A percentile compares a stretch with the other conserved stretches of the same genome.
Conservation (phyloP, 1,284 basidiomycete species). For the Melampsora larici-populina region DNA sequence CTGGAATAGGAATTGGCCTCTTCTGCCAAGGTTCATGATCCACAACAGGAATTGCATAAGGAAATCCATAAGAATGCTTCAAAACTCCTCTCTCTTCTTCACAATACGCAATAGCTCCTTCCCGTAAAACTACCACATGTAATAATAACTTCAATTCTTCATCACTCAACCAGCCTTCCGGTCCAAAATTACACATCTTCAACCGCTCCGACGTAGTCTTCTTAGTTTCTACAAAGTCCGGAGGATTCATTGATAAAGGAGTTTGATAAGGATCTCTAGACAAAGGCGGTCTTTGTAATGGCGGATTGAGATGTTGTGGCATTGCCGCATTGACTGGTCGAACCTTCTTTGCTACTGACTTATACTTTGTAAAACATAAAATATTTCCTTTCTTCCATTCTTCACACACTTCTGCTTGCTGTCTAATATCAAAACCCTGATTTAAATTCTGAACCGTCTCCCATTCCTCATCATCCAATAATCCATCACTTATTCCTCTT, state of each 20-base stretch:
- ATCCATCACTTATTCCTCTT: neutral
- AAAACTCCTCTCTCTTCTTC: constrained; percentile 1
- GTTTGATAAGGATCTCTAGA: too few relatives aligned
- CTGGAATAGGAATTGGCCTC: constrained; percentile 7
- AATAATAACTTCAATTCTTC: constrained; percentile 5
- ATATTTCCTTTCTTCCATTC: neutral
- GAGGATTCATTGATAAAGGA: too few relatives aligned
- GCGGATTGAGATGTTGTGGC: too few relatives aligned
- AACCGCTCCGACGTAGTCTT: too few relatives aligned
- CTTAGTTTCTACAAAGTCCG: too few relatives aligned
- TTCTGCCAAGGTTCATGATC: too few relatives aligned
- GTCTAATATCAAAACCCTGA: neutral
- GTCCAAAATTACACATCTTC: too few relatives aligned
- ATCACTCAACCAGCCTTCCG: too few relatives aligned
- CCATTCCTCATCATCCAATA: neutral
- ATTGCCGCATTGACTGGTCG: too few relatives aligned
- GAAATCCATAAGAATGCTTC: too few relatives aligned
- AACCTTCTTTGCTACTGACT: constrained; percentile 20
- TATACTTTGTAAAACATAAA: constrained; percentile 17
- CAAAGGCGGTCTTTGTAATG: too few relatives aligned
- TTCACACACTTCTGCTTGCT: neutral
- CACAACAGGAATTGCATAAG: too few relatives aligned
- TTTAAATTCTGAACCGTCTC: neutral
- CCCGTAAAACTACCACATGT: neutral
- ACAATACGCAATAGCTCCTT: neutral